Evolutionary conservation across 768 basidiomycete genomes (phyloP).

Genomic region (Pleurotus sapidus): DNA sequence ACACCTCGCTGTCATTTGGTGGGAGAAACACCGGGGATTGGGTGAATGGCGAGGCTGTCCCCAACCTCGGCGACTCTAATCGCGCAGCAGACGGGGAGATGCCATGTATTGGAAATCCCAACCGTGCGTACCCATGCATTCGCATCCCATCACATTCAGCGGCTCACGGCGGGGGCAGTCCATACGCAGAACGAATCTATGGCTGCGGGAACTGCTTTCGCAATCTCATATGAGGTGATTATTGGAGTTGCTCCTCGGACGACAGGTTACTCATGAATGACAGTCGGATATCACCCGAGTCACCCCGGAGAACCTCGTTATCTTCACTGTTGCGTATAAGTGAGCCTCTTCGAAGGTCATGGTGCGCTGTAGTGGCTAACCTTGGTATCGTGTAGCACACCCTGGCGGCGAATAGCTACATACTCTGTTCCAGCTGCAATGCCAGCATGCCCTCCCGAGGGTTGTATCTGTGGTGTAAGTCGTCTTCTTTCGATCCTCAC

Average conservation of each 20-base stretch:
- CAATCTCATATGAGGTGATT: conserved; percentile 37
- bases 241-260: background rate
- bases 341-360: conserved; percentile 16
- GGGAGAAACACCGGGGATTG: conserved; percentile 23
- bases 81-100: conserved; percentile 21
- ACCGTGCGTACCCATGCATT: conserved; percentile 22
- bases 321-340: conserved; percentile 39
- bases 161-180: conserved; percentile 22
- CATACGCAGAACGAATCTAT: conserved; percentile 43
- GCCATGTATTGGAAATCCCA: conserved; percentile 32
- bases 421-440: conserved; percentile 36
- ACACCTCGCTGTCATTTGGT: conserved; percentile 34
- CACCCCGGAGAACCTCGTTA: conserved; percentile 39
- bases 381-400: conserved; percentile 26
- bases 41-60: conserved; percentile 33
- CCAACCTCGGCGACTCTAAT: conserved; percentile 20
- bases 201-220: conserved; percentile 45
- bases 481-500: background rate
- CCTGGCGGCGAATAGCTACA: conserved; percentile 40
- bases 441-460: conserved; percentile 38
- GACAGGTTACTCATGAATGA: background rate
- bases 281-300: conserved; percentile 36
- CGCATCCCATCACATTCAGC: background rate
- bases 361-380: background rate
- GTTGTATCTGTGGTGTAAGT: conserved; percentile 43